Evolutionary conservation across 176 grass and related monocot species (phyloP).

Genomic region (Paspalum vaginatum): DNA sequence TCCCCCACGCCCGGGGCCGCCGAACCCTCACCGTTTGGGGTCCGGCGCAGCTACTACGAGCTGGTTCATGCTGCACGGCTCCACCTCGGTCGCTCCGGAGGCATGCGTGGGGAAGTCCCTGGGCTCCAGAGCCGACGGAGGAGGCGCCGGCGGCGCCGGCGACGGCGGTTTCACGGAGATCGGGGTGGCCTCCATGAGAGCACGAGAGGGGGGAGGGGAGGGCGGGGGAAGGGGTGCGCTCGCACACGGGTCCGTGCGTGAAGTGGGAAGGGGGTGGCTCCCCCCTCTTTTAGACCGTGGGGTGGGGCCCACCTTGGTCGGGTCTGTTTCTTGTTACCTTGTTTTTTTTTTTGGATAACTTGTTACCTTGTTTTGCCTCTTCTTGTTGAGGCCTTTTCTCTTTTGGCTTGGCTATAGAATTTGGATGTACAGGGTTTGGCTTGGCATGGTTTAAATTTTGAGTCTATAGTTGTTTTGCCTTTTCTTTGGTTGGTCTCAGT

Average conservation of each 20-base stretch:
- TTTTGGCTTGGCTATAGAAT: background rate
- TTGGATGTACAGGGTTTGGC: background rate
- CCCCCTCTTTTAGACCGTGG: conserved; percentile 35
- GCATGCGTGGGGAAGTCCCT: background rate
- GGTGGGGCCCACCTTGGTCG: conserved; percentile 24
- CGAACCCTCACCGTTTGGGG: conserved; percentile 48
- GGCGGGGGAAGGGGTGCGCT: background rate
- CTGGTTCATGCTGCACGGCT: conserved; percentile 44
- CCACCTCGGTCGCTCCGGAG: background rate
- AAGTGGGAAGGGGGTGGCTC: conserved; percentile 21
- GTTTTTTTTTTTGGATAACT: no score
- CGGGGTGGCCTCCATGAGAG: conserved; percentile 63
- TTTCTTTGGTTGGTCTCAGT: no score
- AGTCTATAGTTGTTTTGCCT: no score
- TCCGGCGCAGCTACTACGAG: conserved; percentile 45
- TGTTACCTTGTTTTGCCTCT: background rate
- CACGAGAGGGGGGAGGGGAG: background rate
- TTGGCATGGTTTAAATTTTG: no score
- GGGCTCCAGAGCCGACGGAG: background rate
- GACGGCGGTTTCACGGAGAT: conserved; percentile 59
- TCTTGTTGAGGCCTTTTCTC: background rate
- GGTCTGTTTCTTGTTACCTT: no score
- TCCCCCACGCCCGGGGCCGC: background rate
- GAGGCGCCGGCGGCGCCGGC: conserved; percentile 13
- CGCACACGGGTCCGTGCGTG: conserved; percentile 41